Evolutionary conservation across 2,329 filamentous ascomycete genomes (phyloP).

Genomic region (Fusarium graminum): DNA sequence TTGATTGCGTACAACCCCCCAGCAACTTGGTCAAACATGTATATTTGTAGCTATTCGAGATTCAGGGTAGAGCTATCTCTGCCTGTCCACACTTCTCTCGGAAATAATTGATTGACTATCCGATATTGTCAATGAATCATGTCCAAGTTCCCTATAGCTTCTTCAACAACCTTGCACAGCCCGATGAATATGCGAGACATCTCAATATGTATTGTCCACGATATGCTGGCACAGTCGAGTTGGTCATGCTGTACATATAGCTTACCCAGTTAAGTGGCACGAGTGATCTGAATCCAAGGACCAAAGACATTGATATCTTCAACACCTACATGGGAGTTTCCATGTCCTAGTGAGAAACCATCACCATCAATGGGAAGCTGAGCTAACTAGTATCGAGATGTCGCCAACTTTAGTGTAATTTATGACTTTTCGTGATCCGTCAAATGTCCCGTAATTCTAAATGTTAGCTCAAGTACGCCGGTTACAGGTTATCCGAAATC

Average conservation of each 20-base stretch:
- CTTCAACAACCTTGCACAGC: background rate
- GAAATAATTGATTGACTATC: background rate
- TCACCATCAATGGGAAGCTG: background rate
- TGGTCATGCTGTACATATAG: background rate
- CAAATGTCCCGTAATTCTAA: slow-evolving; percentile 1
- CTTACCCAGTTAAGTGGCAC: background rate
- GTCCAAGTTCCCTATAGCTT: background rate
- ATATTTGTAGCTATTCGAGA: background rate
- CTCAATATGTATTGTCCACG: background rate
- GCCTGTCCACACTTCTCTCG: background rate
- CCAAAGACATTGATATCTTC: background rate
- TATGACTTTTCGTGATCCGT: slow-evolving; percentile 3
- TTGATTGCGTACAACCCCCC: background rate
- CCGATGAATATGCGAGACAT: background rate
- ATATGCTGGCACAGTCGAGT: background rate
- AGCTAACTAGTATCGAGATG: background rate
- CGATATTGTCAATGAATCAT: no score
- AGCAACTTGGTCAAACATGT: background rate
- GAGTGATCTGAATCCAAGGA: background rate
- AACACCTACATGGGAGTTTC: background rate
- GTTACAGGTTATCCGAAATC: slow-evolving; percentile 8
- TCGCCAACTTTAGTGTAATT: background rate
- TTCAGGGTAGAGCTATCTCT: background rate
- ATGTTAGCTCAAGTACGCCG: slow-evolving; percentile 17
- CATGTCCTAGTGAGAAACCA: background rate